Percentiles rank a stretch among this genome's conserved stretches.
phyloP scores from a whole-genome alignment of 139 green algal genomes.

The Chlamydomonas urium region DNA sequence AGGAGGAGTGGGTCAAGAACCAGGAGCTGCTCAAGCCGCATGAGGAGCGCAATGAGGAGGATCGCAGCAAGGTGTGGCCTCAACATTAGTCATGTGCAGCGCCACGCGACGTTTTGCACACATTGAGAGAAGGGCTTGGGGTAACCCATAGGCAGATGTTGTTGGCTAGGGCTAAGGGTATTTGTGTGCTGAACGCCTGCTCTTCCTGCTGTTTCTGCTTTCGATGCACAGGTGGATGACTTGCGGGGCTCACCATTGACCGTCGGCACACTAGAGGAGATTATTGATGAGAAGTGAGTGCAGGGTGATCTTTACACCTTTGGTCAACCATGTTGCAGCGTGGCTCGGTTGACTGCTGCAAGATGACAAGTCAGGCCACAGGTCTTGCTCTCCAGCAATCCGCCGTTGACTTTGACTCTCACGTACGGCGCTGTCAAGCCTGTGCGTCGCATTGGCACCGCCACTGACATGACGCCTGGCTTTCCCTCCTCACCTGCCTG shows the following conservation, averaged over 20 bases:
- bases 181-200: background rate
- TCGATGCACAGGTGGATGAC: slow-evolving; percentile 83
- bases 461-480: background rate
- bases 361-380: no score
- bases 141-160: no score
- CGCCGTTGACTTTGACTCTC: background rate
- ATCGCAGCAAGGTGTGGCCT: slow-evolving; percentile 75
- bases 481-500: background rate
- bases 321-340: no score
- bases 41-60: slow-evolving; percentile 93
- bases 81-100: no score
- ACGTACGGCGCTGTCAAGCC: no score
- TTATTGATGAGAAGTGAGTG: slow-evolving; percentile 97
- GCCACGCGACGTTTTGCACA: no score
- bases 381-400: no score
- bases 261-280: slow-evolving; percentile 95
- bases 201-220: background rate
- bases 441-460: no score
- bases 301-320: no score
- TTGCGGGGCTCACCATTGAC: slow-evolving; percentile 89
- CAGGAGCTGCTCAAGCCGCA: slow-evolving; percentile 89
- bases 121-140: no score
- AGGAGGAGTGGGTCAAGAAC: slow-evolving; percentile 97
- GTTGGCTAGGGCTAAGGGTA: background rate
- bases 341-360: no score